phyloP scores from a whole-genome alignment of 257 asterid genomes.

The Plantago major region DNA sequence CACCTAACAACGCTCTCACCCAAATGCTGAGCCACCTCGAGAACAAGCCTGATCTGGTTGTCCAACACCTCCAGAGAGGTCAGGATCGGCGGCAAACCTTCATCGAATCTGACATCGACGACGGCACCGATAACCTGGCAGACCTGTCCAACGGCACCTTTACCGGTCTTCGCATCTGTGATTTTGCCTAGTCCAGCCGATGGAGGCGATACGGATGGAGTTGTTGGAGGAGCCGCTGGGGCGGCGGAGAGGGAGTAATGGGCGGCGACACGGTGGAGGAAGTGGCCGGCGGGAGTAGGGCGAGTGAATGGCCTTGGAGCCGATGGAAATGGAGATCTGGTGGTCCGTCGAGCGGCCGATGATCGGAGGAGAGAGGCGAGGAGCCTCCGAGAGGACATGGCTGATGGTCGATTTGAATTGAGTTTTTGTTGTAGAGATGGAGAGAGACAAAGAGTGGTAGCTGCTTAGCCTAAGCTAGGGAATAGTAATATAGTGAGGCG shows the following conservation, averaged over 20 bases:
- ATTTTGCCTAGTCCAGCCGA: constrained; percentile 51
- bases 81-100: constrained; percentile 88
- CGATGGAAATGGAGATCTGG: constrained; percentile 39
- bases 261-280: constrained; percentile 57
- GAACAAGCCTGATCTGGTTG: constrained; percentile 85
- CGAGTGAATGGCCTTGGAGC: constrained; percentile 32
- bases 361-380: constrained; percentile 9
- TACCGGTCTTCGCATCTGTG: constrained; percentile 70
- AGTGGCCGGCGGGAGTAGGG: constrained; percentile 59
- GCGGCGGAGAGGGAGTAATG: constrained; percentile 70
- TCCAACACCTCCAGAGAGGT: constrained; percentile 88
- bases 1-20: constrained; percentile 91
- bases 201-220: constrained; percentile 22
- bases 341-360: constrained; percentile 21
- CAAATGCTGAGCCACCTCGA: constrained; percentile 96
- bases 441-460: neutral
- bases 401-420: neutral
- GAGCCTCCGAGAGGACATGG: constrained; percentile 10
- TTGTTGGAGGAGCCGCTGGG: constrained; percentile 18
- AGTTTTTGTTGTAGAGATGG: neutral
- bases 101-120: constrained; percentile 83
- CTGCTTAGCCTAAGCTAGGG: too few species aligned
- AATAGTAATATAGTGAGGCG: too few species aligned
- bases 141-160: constrained; percentile 76
- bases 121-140: constrained; percentile 97